phyloP scores from a whole-genome alignment of 179 eudicot genomes.

The Corrigiola litoralis region DNA sequence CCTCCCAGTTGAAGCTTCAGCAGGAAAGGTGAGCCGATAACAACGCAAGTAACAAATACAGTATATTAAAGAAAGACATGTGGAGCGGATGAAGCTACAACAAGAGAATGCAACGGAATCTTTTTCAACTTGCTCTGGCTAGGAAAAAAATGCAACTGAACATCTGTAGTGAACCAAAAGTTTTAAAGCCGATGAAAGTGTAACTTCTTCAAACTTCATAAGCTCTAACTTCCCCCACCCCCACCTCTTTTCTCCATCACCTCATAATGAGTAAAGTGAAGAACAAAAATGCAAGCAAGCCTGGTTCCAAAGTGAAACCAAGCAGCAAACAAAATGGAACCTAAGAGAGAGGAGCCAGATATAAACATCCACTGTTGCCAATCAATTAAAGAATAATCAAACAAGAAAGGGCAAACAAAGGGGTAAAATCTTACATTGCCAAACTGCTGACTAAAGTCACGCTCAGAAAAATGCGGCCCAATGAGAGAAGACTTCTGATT shows the following conservation, averaged over 20 bases:
- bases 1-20: background rate
- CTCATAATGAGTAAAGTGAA: background rate
- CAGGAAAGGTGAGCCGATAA: background rate
- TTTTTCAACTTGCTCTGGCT: background rate
- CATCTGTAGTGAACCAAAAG: background rate
- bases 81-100: background rate
- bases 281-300: background rate
- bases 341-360: background rate
- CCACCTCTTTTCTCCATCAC: background rate
- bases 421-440: slow-evolving; percentile 46
- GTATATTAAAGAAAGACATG: background rate
- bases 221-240: no score
- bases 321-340: background rate
- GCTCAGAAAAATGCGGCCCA: slow-evolving; percentile 38
- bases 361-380: background rate
- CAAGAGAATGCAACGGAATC: background rate
- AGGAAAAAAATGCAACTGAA: no score
- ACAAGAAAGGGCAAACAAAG: background rate
- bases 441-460: slow-evolving; percentile 47
- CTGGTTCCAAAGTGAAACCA: background rate
- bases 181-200: background rate
- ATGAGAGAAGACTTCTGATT: slow-evolving; percentile 30
- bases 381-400: background rate
- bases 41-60: background rate
- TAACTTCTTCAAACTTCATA: background rate